Evolutionary conservation across 164 flowering plant genomes (phyloP).

Genomic region (Akebia trifoliata): DNA sequence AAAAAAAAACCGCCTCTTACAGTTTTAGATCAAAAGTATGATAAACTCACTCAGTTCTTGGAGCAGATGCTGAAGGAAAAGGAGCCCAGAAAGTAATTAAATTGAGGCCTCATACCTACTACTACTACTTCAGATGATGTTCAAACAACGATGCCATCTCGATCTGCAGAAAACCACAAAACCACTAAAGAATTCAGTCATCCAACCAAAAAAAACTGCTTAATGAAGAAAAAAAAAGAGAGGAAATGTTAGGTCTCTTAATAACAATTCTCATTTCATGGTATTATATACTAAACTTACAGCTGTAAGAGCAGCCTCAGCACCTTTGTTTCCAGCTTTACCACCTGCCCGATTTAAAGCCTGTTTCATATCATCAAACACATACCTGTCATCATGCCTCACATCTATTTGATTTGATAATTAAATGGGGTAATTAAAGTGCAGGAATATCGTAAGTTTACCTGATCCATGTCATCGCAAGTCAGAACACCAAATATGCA

Average conservation of each 20-base stretch:
- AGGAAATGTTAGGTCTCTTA: no score
- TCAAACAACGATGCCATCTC: constrained; percentile 72
- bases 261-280: no score
- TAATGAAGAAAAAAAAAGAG: no score
- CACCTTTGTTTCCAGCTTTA: constrained; percentile 91
- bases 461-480: constrained; percentile 96
- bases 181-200: neutral
- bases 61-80: no score
- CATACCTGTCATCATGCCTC: constrained; percentile 3
- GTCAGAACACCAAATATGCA: constrained; percentile 94
- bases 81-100: no score
- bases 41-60: no score
- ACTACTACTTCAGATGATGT: constrained; percentile 35
- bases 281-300: constrained; percentile 59
- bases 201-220: neutral
- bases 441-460: constrained; percentile 18
- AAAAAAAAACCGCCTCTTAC: no score
- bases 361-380: no score
- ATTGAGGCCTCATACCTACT: neutral
- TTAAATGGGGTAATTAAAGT: neutral
- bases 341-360: constrained; percentile 96
- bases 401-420: neutral
- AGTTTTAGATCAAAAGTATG: no score
- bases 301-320: constrained; percentile 94
- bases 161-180: constrained; percentile 37